Conservation (phyloP, 2,329 filamentous ascomycete species). For the Chaetomium sp. region DNA sequence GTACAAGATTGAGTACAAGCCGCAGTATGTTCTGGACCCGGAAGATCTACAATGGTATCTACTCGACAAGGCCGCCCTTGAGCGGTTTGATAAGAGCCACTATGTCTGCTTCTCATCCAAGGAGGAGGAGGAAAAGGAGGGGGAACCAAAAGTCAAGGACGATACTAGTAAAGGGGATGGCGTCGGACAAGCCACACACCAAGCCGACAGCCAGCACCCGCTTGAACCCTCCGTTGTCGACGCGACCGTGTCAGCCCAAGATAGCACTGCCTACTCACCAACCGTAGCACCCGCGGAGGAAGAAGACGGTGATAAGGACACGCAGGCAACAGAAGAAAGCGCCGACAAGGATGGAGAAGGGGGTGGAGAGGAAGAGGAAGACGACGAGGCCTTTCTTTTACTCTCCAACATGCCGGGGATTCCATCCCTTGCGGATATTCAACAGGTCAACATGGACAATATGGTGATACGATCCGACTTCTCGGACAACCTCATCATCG, state of each 20-base stretch:
- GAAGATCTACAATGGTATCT: constrained; percentile 56
- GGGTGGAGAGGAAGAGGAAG: constrained; percentile 15
- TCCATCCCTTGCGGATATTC: constrained; percentile 47
- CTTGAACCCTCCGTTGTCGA: too few species aligned
- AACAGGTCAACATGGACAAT: constrained; percentile 49
- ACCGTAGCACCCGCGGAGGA: not conserved
- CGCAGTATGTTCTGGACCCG: constrained; percentile 68
- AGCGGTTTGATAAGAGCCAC: constrained; percentile 45
- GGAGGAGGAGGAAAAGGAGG: constrained; percentile 11
- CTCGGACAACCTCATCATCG: constrained; percentile 34
- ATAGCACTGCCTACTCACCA: too few species aligned
- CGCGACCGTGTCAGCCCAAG: too few species aligned
- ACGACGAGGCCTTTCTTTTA: constrained; percentile 42
- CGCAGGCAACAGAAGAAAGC: not conserved
- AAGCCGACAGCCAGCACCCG: too few species aligned
- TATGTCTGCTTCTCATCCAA: constrained; percentile 46
- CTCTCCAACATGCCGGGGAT: constrained; percentile 61
- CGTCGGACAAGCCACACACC: too few species aligned
- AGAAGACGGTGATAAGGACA: not conserved
- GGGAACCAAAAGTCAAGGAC: not conserved
- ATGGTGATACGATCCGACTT: constrained; percentile 48
- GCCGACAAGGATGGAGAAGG: constrained; percentile 13
- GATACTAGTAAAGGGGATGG: too few species aligned
- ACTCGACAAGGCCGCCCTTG: constrained; percentile 46
- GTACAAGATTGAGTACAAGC: constrained; percentile 75